These are phyloP conservation scores for Beauveria caledonica DNA, from an alignment of 2,329 filamentous ascomycete genomes.

Conservation along the genomic window DNA sequence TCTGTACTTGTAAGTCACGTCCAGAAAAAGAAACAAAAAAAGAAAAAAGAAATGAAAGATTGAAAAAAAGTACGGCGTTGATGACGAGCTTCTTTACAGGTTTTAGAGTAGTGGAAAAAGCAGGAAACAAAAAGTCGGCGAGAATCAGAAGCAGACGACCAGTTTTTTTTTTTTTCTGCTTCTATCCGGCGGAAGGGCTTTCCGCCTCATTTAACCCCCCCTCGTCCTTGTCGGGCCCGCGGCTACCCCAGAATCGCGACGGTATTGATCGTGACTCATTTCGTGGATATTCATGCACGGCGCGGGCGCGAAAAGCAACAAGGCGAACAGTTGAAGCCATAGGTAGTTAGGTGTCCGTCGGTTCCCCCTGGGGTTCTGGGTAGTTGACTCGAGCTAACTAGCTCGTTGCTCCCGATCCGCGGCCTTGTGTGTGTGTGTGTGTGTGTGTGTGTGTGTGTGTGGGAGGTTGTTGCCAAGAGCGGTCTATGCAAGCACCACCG, in stretches of 20 bases:
- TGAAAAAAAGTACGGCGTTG: neutral
- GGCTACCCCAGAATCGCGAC: neutral
- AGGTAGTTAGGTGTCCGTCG: too few species aligned
- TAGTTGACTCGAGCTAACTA: too few species aligned
- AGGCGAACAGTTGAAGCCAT: too few species aligned
- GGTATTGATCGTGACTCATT: neutral
- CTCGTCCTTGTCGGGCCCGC: neutral
- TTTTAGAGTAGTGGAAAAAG: too few species aligned
- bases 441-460: too few species aligned
- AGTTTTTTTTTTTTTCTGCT: neutral
- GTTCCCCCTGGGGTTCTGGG: too few species aligned
- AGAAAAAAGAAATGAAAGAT: neutral
- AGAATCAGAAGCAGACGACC: neutral
- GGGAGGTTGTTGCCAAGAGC: too few species aligned
- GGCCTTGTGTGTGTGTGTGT: too few species aligned
- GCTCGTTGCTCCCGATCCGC: too few species aligned
- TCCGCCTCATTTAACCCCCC: neutral
- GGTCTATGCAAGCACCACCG: too few species aligned
- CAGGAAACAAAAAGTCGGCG: too few species aligned
- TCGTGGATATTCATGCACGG: neutral
- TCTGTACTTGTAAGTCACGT: neutral
- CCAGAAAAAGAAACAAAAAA: neutral
- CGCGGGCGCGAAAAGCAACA: neutral
- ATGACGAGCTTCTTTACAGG: neutral
- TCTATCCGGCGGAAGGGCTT: neutral